These are phyloP conservation scores for Capsella rubella DNA, from an alignment of 441 rosid genomes.

Conservation along the genomic window DNA sequence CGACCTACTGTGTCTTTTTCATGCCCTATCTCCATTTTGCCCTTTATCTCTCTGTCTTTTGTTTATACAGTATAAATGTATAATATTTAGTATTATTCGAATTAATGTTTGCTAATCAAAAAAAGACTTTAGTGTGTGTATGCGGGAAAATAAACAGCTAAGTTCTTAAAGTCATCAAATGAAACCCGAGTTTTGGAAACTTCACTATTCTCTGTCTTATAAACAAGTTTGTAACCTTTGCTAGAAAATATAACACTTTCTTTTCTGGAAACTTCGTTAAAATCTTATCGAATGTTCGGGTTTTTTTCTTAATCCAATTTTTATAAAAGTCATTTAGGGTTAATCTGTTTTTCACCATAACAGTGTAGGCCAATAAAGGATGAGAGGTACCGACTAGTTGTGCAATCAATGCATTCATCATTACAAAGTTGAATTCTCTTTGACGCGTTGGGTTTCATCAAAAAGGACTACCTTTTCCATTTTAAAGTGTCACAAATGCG, in stretches of 20 bases:
- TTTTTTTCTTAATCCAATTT: neutral
- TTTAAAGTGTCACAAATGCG: conserved; percentile 24
- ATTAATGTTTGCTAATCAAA: no score
- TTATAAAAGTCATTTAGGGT: neutral
- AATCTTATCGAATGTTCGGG: neutral
- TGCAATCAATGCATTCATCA: conserved; percentile 44
- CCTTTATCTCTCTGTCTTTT: conserved; percentile 6
- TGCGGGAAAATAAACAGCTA: no score
- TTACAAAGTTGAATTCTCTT: conserved; percentile 43
- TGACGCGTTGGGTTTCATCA: conserved; percentile 31
- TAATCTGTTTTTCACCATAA: neutral
- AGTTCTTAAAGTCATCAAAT: neutral
- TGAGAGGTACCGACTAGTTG: conserved; percentile 29
- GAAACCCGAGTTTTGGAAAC: neutral
- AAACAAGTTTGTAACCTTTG: neutral
- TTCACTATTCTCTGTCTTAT: neutral
- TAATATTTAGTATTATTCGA: no score
- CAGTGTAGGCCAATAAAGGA: conserved; percentile 6
- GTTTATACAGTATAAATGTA: no score
- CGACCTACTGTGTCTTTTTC: conserved; percentile 30
- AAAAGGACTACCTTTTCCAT: conserved; percentile 27
- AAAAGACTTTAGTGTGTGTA: no score
- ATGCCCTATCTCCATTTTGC: conserved; percentile 4
- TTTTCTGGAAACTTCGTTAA: neutral
- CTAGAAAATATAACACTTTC: neutral